phyloP scores from a whole-genome alignment of 805 yeast species.

The Lipomyces japonicus region DNA sequence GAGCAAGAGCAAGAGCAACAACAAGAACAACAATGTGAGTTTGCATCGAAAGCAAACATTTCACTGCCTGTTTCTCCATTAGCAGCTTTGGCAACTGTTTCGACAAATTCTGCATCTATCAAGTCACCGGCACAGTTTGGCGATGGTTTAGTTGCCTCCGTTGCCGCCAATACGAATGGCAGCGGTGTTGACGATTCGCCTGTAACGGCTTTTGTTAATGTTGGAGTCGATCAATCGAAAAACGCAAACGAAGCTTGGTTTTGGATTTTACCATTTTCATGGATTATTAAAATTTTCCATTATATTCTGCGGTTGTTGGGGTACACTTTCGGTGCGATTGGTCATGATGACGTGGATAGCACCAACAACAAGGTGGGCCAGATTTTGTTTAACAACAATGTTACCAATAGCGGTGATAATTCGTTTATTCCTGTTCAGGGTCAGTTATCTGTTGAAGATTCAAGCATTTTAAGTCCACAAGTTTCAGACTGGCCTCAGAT shows the following conservation, averaged over 20 bases:
- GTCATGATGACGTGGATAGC: too few relatives aligned
- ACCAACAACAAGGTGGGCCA: too few relatives aligned
- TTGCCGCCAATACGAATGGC: not conserved
- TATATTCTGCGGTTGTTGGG: too few relatives aligned
- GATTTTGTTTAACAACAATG: not conserved
- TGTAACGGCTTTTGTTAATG: not conserved
- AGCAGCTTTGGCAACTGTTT: not conserved
- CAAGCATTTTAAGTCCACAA: not conserved
- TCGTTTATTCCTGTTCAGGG: too few relatives aligned
- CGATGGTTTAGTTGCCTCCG: not conserved
- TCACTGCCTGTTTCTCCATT: not conserved
- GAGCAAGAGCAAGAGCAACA: not conserved
- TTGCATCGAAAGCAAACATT: not conserved
- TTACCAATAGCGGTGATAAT: too few relatives aligned
- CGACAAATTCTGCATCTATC: not conserved
- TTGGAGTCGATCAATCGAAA: not conserved
- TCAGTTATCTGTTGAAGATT: not conserved
- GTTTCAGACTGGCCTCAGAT: too few relatives aligned
- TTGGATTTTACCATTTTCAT: not conserved
- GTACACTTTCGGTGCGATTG: not conserved
- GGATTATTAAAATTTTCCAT: constrained; percentile 2
- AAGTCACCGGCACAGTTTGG: not conserved
- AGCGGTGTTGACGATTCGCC: not conserved
- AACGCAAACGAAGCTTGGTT: not conserved
- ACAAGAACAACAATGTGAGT: constrained; percentile 3